Evolutionary conservation across 2,329 filamentous ascomycete genomes (phyloP), one percentile per base, ranked within the genome.

Genomic region (Pyricularia pennisetigena): DNA sequence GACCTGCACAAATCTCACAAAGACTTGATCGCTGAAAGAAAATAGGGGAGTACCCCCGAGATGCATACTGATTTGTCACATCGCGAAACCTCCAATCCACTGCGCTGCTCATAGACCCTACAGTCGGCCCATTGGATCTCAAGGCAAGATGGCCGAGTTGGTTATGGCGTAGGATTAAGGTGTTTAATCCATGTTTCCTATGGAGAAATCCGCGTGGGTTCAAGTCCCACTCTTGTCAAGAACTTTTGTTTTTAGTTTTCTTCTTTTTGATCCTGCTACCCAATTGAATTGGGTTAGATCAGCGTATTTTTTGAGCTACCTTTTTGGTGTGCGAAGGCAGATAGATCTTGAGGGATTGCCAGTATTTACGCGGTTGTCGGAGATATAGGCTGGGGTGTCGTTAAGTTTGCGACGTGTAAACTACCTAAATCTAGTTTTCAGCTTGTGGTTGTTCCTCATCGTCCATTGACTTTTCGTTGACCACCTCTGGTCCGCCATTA

Each of bases 91-190:
- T n/a, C n/a, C n/a, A n/a, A n/a, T n/a, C n/a, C n/a, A n/a, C n/a
- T n/a, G n/a, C n/a, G n/a, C 16, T 7, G 5, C 1, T n/a, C 16
- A 49, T 49, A 49, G n/a, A 49, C n/a, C 4, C 2, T 5, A 8
- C 14, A 3, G n/a, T 1, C 20, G 16, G 4, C 4, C 7, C 0
- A 16, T 1, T 4, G 4, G 9, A 14, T 16, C 12, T 12, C 24
- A 62, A 62, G 59, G 59, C 26, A 26, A 62, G 59, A 62, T 62
- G 59, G 59, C 59, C 59, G 59, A 62, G 59, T 62, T 62, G 59
- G 59, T 62, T 62, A 62, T 62, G 59, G 59, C 59, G 59, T 62
- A 62, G 59, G 59, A 62, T 62, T 62, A 62, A 62, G 59, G 59
- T 28, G 57, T 62, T 62, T 28, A 16, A 28, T 62, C 23, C 9